Percentiles rank a stretch among this genome's conserved stretches.
phyloP scores from a whole-genome alignment of 371 early-diverging fungal species.

The Umbelopsis sp. region DNA sequence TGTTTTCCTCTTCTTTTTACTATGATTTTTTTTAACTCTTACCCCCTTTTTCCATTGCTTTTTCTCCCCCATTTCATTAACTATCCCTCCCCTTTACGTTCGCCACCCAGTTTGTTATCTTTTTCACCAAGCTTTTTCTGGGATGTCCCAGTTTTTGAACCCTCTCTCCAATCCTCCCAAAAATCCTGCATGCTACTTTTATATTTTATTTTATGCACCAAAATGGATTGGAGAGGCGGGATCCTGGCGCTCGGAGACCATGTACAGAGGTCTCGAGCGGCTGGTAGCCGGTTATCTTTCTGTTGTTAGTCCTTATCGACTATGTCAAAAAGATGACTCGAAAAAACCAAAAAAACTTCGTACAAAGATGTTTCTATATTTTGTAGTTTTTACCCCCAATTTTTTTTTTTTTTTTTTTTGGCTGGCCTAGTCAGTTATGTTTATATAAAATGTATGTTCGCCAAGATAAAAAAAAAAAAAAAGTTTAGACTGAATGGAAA shows the following conservation, averaged over 20 bases:
- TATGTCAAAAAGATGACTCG: background rate
- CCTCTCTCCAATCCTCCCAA: slow-evolving; percentile 2
- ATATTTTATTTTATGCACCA: background rate
- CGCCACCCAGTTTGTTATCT: background rate
- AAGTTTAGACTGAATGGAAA: too few relatives aligned
- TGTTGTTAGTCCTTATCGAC: background rate
- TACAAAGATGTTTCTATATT: slow-evolving; percentile 8
- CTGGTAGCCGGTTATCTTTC: slow-evolving; percentile 1
- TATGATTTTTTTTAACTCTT: slow-evolving; percentile 5
- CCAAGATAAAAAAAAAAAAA: too few relatives aligned
- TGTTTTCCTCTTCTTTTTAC: background rate
- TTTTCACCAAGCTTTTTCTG: slow-evolving; percentile 17
- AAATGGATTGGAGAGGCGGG: background rate
- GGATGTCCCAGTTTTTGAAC: slow-evolving; percentile 20
- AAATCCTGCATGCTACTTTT: background rate
- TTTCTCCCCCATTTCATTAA: background rate
- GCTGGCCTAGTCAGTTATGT: background rate
- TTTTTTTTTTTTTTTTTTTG: background rate
- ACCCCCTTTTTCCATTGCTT: background rate
- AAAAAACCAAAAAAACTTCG: slow-evolving; percentile 20
- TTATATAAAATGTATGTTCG: too few relatives aligned
- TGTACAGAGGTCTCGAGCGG: slow-evolving; percentile 17
- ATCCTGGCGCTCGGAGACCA: slow-evolving; percentile 10
- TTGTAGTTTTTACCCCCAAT: background rate
- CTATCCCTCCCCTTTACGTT: slow-evolving; percentile 9